Base-by-base conservation (phyloP, 306 rosid species). In the Rubus parviflorus region DNA sequence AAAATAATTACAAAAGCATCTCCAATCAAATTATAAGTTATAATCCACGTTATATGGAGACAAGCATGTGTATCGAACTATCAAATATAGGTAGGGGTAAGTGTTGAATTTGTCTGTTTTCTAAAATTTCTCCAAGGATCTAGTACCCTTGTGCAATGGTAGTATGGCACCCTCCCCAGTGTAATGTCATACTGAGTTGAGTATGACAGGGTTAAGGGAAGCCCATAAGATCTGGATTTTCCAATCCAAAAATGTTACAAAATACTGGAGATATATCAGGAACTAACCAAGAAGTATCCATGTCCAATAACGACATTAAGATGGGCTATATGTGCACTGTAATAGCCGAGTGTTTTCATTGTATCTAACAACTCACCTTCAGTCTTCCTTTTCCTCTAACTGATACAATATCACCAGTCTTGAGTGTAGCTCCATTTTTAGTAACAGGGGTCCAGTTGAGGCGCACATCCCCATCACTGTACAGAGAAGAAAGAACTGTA, bases 361-460 rank as follows among this genome's bases (percentile, higher is more conserved):
- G 62, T 70, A 72, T 67, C 75, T 30, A 65, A 74, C 17, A 81
- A 54, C 81, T 80, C 66, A 90, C 97, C 95, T 90, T 90, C 57
- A 94, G 85, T 85, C 94, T 89, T 79, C 98, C 98, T 85, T 47
- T 84, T 64, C 97, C 97, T 73, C 90, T 89, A 43, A 94, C 89
- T 4, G 97, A 94, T 65, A 94, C 92, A 75, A 90, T 75, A 81
- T 94, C 98, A 54, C 97, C 98, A 69, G 93, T 84, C 85, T 85
- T 92, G 37, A 94, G 86, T 57, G 86, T 61, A 70, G 87, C 84
- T 82, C 97, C 97, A 76, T 94, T 94, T 61, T 91, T 86, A 62
- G 90, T 84, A 72, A 90, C 76, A n/a, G 94, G 84, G 74, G 77
- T 82, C 98, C 98, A 94, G 79, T 94, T 94, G 80, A 94, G 82